These are phyloP conservation scores for Diaporthe velutina DNA, from an alignment of 2,329 filamentous ascomycete species.

Conservation along the genomic window DNA sequence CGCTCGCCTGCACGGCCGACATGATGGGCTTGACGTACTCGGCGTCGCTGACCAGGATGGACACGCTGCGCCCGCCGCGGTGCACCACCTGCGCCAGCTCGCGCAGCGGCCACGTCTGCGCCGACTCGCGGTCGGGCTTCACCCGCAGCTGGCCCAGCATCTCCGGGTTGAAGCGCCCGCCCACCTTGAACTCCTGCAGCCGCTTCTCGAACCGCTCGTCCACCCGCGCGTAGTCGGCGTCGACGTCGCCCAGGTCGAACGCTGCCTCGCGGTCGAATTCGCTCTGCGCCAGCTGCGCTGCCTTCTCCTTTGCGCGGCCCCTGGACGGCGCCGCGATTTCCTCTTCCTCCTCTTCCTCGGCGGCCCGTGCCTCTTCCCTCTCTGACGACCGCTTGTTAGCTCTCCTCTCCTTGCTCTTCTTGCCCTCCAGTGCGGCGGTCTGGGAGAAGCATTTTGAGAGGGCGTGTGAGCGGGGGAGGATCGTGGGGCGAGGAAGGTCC, in stretches of 20 bases:
- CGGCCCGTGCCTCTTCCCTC: conserved; percentile 12
- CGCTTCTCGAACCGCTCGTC: conserved; percentile 54
- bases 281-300: conserved; percentile 15
- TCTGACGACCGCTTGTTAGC: conserved; percentile 8
- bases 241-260: conserved; percentile 50
- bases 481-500: background rate
- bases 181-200: conserved; percentile 58
- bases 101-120: conserved; percentile 60
- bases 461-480: background rate
- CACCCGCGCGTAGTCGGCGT: conserved; percentile 38
- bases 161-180: conserved; percentile 66
- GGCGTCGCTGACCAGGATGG: conserved; percentile 54
- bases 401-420: conserved; percentile 36
- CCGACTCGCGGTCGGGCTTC: conserved; percentile 47
- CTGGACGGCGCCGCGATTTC: conserved; percentile 23
- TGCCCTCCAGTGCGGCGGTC: conserved; percentile 27
- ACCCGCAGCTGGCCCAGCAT: conserved; percentile 61
- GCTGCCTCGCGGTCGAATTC: conserved; percentile 44
- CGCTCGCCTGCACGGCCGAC: conserved; percentile 64
- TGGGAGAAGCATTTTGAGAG: conserved; percentile 34
- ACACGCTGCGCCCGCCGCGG: conserved; percentile 54
- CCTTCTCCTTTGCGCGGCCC: conserved; percentile 37
- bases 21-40: conserved; percentile 66
- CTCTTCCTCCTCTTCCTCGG: conserved; percentile 21
- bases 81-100: conserved; percentile 69